Percentiles rank a stretch among this genome's conserved stretches.
phyloP scores from a whole-genome alignment of 1,284 basidiomycete species.

The Apiotrichum veenhuisii region DNA sequence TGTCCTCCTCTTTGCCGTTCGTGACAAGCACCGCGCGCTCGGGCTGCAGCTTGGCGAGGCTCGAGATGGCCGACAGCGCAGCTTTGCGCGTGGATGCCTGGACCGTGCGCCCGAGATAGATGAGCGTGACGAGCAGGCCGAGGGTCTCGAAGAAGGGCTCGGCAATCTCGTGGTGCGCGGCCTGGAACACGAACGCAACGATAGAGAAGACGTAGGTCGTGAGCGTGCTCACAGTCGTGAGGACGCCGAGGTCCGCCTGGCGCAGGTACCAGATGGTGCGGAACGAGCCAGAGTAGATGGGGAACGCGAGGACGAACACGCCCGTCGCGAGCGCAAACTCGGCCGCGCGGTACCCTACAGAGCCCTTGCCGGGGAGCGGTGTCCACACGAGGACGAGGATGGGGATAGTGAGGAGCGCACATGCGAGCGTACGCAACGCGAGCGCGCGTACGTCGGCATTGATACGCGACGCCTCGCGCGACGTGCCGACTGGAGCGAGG shows the following conservation, averaged over 20 bases:
- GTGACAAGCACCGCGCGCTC: slow-evolving; percentile 43
- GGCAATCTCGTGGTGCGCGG: slow-evolving; percentile 44
- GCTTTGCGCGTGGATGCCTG: slow-evolving; percentile 51
- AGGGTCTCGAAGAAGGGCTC: slow-evolving; percentile 55
- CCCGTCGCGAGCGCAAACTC: slow-evolving; percentile 51
- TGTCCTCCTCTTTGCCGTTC: slow-evolving; percentile 18
- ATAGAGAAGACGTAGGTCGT: slow-evolving; percentile 54
- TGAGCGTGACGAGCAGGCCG: slow-evolving; percentile 53
- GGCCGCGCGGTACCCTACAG: slow-evolving; percentile 46
- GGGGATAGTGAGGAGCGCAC: slow-evolving; percentile 50
- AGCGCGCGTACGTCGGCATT: slow-evolving; percentile 34
- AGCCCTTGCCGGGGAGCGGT: slow-evolving; percentile 42
- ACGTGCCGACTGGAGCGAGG: slow-evolving; percentile 8
- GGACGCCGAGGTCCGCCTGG: slow-evolving; percentile 51
- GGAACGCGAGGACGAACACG: slow-evolving; percentile 51
- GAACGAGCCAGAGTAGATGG: slow-evolving; percentile 49
- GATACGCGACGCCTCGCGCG: slow-evolving; percentile 9
- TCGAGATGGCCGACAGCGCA: slow-evolving; percentile 44
- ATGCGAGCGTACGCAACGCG: slow-evolving; percentile 42
- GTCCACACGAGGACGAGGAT: slow-evolving; percentile 55
- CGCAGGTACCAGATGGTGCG: slow-evolving; percentile 51
- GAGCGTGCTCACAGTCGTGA: slow-evolving; percentile 52
- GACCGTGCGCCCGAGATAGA: slow-evolving; percentile 52
- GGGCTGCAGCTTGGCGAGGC: slow-evolving; percentile 44
- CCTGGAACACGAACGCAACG: slow-evolving; percentile 50